Base-by-base conservation (phyloP, 805 yeast genomes). In the Barnettozyma siamensis region DNA sequence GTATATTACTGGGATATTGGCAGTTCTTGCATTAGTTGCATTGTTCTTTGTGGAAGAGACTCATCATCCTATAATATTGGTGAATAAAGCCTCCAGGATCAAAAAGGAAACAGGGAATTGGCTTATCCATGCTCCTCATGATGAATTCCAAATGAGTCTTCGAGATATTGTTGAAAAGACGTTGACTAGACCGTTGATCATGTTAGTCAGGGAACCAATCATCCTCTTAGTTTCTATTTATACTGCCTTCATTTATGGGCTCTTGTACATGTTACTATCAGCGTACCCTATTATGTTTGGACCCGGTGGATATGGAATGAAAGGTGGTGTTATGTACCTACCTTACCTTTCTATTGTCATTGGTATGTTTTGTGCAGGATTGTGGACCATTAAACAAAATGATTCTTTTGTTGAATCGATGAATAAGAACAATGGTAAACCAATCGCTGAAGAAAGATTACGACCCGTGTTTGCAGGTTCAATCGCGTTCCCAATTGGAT, bases 71-170 rank as follows among this genome's bases (percentile, higher is more conserved):
- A 67, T 78, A 9, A 69, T 86, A 37, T 60, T 86, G 43, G 76
- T 71, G 17, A 51, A 67, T n/a, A 83, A 83, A 62, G 94, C 95
- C 3, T 65, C 67, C 38, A 63, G 60, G 31, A 67, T 86, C 56
- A 73, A 88, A 50, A 65, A 73, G 50, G 65, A 76, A 46, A 85
- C 91, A 10, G 84, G 86, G 12, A 86, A 81, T 64, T 84, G 93
- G 93, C 83, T 84, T 31, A 77, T 85, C 36, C 83, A 78, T 51
- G 88, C 94, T 21, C 79, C 86, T 6, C 88, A 80, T 54, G 91
- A 84, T 50, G 76, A 71, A 44, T 73, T 73, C 42, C 70, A 74
- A 44, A 60, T 83, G 7, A 66, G 76, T 16, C 34, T 82, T 34
- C 69, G 63, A 45, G 88, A 80, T 36, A 73, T 87, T 46, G 71